Base-by-base conservation (phyloP, 2,329 filamentous ascomycete species). In the Clarireedia homoeocarpa region DNA sequence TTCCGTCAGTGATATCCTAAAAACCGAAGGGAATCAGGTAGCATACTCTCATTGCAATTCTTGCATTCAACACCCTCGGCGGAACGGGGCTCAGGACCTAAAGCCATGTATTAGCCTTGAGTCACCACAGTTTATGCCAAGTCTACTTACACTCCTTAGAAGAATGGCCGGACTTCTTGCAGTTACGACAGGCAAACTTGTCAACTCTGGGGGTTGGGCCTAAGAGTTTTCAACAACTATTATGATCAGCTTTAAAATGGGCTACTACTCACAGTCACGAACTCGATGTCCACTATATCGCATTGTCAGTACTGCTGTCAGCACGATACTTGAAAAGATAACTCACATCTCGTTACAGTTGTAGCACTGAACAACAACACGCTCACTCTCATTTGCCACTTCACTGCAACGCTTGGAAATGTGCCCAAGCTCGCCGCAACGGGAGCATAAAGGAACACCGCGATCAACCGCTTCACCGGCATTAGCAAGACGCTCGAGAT, bases 171-270 rank as follows among this genome's bases (percentile, higher is more conserved):
- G 63, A 64, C 50, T 47, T 71, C 64, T 79, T 80, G 73, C 85
- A 88, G 67, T 88, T 88, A 67, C 78, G 81, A 77, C 85, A 88
- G 6, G 81, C 82, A 61, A 79, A 84, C 56, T 75, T 83, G 72
- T 86, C 81, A 30, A 81, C 71, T 50, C 86, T 81, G 24, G 81
- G 79, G n/a, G 74, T 70, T 4, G 80, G 76, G 64, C 82, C 81
- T 67, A 46, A 4, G 27, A 36, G 23, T 51, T n/a, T 17, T 48
- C 30, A 51, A 56, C 27, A 52, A 52, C 36, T 34, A 34, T n/a
- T 14, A 17, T 34, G 12, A 20, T 48, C 9, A 50, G 39, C 23
- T 23, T 17, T 40, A 26, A 27, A 42, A 17, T 30, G n/a, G 4
- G 10, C 23, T 20, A n/a, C 12, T 53, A 71, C 79, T 71, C 65